Conservation (phyloP, 495 filamentous ascomycete genomes). For the Penicillium goetzii region DNA sequence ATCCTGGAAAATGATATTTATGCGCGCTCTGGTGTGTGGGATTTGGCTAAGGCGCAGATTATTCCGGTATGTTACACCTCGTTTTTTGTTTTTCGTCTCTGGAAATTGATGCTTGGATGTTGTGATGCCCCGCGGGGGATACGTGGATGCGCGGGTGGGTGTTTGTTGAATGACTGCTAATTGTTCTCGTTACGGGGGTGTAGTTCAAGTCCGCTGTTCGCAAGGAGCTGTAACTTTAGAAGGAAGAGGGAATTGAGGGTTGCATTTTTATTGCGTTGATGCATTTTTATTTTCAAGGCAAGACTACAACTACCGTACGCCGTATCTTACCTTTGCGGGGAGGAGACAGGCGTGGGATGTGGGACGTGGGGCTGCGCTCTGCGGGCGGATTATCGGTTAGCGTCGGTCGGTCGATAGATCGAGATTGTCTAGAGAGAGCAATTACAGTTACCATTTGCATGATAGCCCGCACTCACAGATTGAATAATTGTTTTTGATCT, state of each 20-base stretch:
- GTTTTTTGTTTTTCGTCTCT: background rate
- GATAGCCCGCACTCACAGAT: too few species aligned
- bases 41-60: slow-evolving; percentile 70
- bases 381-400: too few species aligned
- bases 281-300: too few species aligned
- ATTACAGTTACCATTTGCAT: too few species aligned
- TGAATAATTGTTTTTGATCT: too few species aligned
- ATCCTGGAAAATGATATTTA: slow-evolving; percentile 75
- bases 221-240: slow-evolving; percentile 23
- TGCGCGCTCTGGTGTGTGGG: slow-evolving; percentile 73
- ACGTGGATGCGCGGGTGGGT: background rate
- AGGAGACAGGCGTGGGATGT: too few species aligned
- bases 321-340: too few species aligned
- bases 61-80: slow-evolving; percentile 43
- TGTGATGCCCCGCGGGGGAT: background rate
- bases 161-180: background rate
- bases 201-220: slow-evolving; percentile 50
- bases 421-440: too few species aligned
- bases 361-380: too few species aligned
- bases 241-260: background rate
- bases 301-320: too few species aligned
- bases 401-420: too few species aligned
- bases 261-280: too few species aligned
- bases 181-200: slow-evolving; percentile 10
- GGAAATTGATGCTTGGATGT: background rate